Conservation (phyloP, 805 yeast genomes). For the Candida fluviatilis region DNA sequence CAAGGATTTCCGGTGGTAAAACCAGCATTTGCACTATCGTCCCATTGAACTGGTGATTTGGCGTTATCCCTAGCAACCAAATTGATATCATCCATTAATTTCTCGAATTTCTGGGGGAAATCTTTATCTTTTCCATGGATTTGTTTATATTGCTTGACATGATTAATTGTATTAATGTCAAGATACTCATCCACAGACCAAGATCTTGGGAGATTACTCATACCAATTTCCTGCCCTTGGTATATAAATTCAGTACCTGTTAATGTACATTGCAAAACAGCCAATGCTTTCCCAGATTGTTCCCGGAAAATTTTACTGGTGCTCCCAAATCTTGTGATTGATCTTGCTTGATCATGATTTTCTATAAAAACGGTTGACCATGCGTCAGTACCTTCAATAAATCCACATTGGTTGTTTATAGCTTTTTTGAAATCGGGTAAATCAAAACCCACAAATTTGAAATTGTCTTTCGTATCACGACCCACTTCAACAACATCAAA, state of each 20-base stretch:
- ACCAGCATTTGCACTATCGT: conserved; percentile 40
- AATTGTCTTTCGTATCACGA: conserved; percentile 28
- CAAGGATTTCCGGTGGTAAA: conserved; percentile 49
- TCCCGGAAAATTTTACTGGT: conserved; percentile 26
- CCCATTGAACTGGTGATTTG: conserved; percentile 58
- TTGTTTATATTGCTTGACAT: conserved; percentile 30
- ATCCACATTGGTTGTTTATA: conserved; percentile 27
- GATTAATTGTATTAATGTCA: conserved; percentile 46
- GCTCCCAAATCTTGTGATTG: conserved; percentile 49
- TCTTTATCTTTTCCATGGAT: conserved; percentile 21
- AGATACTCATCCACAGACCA: conserved; percentile 49
- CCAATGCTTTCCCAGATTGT: conserved; percentile 45
- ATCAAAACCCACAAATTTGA: conserved; percentile 25
- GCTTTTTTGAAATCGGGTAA: conserved; percentile 42
- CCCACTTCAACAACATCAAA: conserved; percentile 37
- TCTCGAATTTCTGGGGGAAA: conserved; percentile 16
- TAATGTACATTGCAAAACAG: conserved; percentile 42
- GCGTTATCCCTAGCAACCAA: conserved; percentile 48
- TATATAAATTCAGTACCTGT: conserved; percentile 55
- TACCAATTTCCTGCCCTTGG: conserved; percentile 62
- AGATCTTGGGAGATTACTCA: conserved; percentile 42
- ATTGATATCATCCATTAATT: conserved; percentile 30
- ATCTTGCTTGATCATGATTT: conserved; percentile 58
- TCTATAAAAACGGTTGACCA: conserved; percentile 56
- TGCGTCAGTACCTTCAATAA: conserved; percentile 49